Conservation (phyloP, 352 stramenopile genomes). For the Pythium rishiriense region DNA sequence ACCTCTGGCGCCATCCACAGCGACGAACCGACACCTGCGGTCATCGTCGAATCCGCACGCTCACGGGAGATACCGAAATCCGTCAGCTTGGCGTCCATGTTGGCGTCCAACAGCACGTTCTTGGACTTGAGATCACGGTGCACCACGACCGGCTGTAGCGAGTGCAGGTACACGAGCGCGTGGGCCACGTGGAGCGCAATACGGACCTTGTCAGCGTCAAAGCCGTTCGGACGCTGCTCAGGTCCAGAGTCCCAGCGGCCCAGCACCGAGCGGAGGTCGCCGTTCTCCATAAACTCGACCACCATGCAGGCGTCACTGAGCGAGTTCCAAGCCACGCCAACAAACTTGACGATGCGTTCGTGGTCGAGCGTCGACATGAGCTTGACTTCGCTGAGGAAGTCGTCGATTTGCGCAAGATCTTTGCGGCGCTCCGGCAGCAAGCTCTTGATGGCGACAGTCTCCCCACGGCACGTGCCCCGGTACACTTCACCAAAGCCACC, state of each 20-base stretch:
- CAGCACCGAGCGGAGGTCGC: constrained; percentile 1
- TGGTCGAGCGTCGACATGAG: neutral
- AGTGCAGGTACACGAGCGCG: constrained; percentile 5
- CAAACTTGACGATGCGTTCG: constrained; percentile 5
- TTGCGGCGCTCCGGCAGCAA: neutral
- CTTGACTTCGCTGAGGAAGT: constrained; percentile 5
- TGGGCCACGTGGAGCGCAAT: constrained; percentile 2
- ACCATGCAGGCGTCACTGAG: constrained; percentile 2
- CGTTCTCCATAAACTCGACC: constrained; percentile 9
- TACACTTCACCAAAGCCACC: constrained; percentile 17
- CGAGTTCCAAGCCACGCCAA: constrained; percentile 3
- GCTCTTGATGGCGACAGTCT: constrained; percentile 2
- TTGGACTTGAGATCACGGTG: constrained; percentile 10
- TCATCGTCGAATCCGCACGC: neutral
- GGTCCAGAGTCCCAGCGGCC: neutral
- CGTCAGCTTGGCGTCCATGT: neutral
- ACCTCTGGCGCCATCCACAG: constrained; percentile 4
- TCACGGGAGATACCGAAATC: constrained; percentile 4
- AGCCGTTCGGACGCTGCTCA: neutral
- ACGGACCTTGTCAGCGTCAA: constrained; percentile 2
- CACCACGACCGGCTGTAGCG: neutral
- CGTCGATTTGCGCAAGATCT: constrained; percentile 1
- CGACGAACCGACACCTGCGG: constrained; percentile 2
- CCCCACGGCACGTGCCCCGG: neutral
- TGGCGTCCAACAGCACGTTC: neutral